Conservation (phyloP, 2,329 filamentous ascomycete genomes). For the Aspergillus caelatus region DNA sequence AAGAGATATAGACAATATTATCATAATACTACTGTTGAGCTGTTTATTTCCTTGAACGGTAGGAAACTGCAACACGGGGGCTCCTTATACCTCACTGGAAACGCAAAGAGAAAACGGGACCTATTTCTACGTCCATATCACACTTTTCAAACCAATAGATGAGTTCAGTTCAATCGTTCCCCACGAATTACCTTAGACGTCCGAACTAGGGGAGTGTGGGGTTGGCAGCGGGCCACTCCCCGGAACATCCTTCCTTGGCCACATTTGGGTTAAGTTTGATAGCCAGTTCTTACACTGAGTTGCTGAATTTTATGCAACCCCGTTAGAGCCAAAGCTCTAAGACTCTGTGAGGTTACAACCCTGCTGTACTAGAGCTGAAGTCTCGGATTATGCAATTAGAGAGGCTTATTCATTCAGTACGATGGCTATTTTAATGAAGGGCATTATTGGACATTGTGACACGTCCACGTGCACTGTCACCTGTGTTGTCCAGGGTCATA, state of each 20-base stretch:
- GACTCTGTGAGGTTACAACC: neutral
- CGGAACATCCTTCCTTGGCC: neutral
- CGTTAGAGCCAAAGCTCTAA: neutral
- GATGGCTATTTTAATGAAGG: neutral
- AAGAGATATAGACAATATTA: neutral
- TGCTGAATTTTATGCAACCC: neutral
- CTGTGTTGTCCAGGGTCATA: neutral
- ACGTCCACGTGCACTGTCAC: neutral
- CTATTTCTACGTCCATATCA: neutral
- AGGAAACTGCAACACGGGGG: neutral
- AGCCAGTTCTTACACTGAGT: neutral
- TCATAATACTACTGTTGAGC: neutral
- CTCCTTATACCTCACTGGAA: neutral
- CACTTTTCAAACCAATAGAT: neutral
- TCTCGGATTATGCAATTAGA: neutral
- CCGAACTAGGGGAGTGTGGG: neutral
- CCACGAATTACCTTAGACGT: neutral
- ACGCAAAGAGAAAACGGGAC: neutral
- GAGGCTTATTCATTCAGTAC: neutral
- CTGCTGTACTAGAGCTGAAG: neutral
- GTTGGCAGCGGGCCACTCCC: neutral
- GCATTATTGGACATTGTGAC: neutral
- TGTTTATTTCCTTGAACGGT: neutral
- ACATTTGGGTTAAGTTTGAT: neutral
- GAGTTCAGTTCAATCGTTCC: neutral